These are phyloP conservation scores for Nicotiana undulata DNA, from an alignment of 257 asterid species.

Conservation along the genomic window DNA sequence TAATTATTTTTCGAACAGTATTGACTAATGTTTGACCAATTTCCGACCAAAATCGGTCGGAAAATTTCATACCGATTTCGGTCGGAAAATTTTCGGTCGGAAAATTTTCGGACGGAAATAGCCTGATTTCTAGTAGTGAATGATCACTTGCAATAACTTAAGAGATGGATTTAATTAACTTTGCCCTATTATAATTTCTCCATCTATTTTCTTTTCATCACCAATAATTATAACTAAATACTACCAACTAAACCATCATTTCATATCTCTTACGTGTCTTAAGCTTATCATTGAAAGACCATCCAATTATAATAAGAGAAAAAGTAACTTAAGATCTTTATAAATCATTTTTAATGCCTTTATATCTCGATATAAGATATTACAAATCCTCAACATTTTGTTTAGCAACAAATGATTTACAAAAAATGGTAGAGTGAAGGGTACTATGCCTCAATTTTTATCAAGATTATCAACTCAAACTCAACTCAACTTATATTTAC, in stretches of 20 bases:
- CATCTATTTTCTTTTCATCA: background rate
- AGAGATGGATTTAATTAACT: conserved; percentile 24
- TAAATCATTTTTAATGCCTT: background rate
- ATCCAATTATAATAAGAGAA: background rate
- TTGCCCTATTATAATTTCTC: background rate
- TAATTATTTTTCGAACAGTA: too few relatives aligned
- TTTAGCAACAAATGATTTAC: background rate
- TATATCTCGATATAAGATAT: background rate
- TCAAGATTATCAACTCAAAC: background rate
- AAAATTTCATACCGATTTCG: too few relatives aligned
- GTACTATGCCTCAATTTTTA: background rate
- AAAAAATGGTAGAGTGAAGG: background rate
- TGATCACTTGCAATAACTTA: conserved; percentile 37
- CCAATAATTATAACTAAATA: background rate
- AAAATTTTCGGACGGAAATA: too few relatives aligned
- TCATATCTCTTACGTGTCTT: background rate
- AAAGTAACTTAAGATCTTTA: background rate
- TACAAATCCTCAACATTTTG: background rate
- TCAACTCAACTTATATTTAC: background rate
- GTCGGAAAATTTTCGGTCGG: too few relatives aligned
- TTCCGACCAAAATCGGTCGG: too few relatives aligned
- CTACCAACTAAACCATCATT: background rate
- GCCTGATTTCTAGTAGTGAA: too few relatives aligned
- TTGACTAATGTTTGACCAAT: too few relatives aligned
- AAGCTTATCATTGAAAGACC: background rate